A percentile compares a stretch with the other conserved stretches of the same genome.
phyloP scores from a whole-genome alignment of 176 grass and related monocot genomes.

The Echinochloa phyllopogon region DNA sequence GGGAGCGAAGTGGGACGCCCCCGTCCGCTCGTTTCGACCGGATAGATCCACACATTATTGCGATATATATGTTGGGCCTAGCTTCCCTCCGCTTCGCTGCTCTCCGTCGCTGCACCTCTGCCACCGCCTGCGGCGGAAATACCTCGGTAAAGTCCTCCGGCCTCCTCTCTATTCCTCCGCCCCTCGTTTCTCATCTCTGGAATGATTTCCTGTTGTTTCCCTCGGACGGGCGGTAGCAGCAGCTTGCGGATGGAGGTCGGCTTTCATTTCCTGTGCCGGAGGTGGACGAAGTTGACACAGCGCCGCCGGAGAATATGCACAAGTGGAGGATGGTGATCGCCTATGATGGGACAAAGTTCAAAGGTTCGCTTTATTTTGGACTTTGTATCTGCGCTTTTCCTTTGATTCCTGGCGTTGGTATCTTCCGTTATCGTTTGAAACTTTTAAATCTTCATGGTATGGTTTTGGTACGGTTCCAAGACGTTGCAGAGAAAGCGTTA shows the following conservation, averaged over 20 bases:
- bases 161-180: neutral
- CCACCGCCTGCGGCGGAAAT: slow-evolving; percentile 1
- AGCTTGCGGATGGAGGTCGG: slow-evolving; percentile 36
- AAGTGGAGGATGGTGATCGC: slow-evolving; percentile 92
- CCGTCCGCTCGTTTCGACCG: no score
- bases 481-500: neutral
- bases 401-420: neutral
- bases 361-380: slow-evolving; percentile 54
- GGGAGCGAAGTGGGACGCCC: no score
- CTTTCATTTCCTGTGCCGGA: slow-evolving; percentile 12
- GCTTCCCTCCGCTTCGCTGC: slow-evolving; percentile 41
- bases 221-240: slow-evolving; percentile 25
- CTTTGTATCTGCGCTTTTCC: slow-evolving; percentile 2
- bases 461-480: neutral
- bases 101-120: slow-evolving; percentile 26
- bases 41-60: no score
- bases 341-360: slow-evolving; percentile 88
- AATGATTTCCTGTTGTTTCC: slow-evolving; percentile 22
- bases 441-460: neutral
- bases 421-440: neutral
- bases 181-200: slow-evolving; percentile 7
- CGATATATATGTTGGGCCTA: slow-evolving; percentile 50
- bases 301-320: slow-evolving; percentile 21
- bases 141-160: slow-evolving; percentile 27
- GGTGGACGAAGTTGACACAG: slow-evolving; percentile 19